Evolutionary conservation across 1,284 basidiomycete species (phyloP).

Genomic region (Jaminaea rosea): DNA sequence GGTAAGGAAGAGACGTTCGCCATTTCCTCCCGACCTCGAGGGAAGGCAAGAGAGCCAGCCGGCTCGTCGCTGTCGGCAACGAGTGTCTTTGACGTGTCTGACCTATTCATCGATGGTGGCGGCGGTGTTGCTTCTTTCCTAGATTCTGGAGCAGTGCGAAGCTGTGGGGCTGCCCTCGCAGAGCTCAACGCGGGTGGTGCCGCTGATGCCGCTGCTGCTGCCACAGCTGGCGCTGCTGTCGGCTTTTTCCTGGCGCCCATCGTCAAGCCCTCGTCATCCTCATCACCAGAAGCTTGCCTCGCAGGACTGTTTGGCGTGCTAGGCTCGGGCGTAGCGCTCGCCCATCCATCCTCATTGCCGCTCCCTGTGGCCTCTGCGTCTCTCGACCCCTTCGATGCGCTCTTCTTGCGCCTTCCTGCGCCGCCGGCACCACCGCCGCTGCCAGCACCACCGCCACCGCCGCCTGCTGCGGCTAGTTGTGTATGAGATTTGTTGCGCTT

Average conservation of each 20-base stretch:
- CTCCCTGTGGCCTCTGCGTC: neutral
- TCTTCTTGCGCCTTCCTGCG: slow-evolving; percentile 2
- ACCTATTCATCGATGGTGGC: neutral
- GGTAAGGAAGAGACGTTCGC: neutral
- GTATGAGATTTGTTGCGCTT: slow-evolving; percentile 34
- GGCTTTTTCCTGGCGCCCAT: slow-evolving; percentile 29
- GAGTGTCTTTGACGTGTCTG: slow-evolving; percentile 2
- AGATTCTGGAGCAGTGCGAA: slow-evolving; percentile 4
- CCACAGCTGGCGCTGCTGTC: slow-evolving; percentile 6
- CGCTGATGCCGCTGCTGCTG: slow-evolving; percentile 13
- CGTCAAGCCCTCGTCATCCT: slow-evolving; percentile 21
- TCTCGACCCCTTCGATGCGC: slow-evolving; percentile 1
- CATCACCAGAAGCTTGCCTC: slow-evolving; percentile 4
- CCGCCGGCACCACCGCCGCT: slow-evolving; percentile 5
- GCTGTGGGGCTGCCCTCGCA: slow-evolving; percentile 3
- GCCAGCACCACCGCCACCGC: slow-evolving; percentile 7
- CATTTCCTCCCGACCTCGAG: no score
- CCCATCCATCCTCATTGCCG: slow-evolving; percentile 28
- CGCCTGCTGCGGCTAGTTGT: slow-evolving; percentile 14
- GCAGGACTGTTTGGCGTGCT: slow-evolving; percentile 14
- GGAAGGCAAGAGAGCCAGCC: neutral
- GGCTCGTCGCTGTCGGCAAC: no score
- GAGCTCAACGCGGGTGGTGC: slow-evolving; percentile 12
- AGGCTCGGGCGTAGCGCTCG: slow-evolving; percentile 20
- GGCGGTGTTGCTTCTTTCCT: slow-evolving; percentile 5